phyloP scores from a whole-genome alignment of 1,284 basidiomycete genomes.

The Caloboletus firmus region DNA sequence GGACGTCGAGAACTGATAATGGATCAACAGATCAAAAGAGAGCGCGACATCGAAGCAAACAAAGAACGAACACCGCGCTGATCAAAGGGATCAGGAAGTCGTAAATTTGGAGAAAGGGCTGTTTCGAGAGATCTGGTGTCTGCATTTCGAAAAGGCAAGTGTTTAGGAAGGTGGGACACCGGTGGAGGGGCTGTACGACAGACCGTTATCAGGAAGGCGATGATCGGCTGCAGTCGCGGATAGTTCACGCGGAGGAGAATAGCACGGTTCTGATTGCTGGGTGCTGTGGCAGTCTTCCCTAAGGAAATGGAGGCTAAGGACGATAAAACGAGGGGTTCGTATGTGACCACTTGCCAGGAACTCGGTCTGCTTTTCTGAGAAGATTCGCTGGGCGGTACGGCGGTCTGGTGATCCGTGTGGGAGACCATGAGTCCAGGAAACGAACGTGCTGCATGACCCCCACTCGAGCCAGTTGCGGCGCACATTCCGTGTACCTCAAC shows the following conservation, averaged over 20 bases:
- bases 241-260: slow-evolving; percentile 24
- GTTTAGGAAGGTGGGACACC: slow-evolving; percentile 30
- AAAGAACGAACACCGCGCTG: slow-evolving; percentile 40
- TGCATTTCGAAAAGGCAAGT: slow-evolving; percentile 30
- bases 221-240: slow-evolving; percentile 33
- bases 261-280: slow-evolving; percentile 23
- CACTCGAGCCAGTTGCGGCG: slow-evolving; percentile 7
- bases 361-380: slow-evolving; percentile 25
- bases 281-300: slow-evolving; percentile 31
- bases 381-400: slow-evolving; percentile 25
- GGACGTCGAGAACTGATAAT: slow-evolving; percentile 39
- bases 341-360: slow-evolving; percentile 32
- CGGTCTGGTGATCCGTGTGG: slow-evolving; percentile 36
- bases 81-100: slow-evolving; percentile 39
- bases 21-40: slow-evolving; percentile 40
- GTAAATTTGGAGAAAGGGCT: slow-evolving; percentile 36
- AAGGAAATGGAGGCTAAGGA: slow-evolving; percentile 22
- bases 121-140: slow-evolving; percentile 36
- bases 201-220: slow-evolving; percentile 36
- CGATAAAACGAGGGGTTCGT: slow-evolving; percentile 21
- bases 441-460: slow-evolving; percentile 16
- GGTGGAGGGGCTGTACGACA: slow-evolving; percentile 26
- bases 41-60: slow-evolving; percentile 38
- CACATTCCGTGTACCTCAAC: slow-evolving; percentile 18
- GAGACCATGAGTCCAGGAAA: slow-evolving; percentile 30